These are phyloP conservation scores for Aspergillus tanneri DNA, from an alignment of 2,329 filamentous ascomycete genomes.

Conservation along the genomic window DNA sequence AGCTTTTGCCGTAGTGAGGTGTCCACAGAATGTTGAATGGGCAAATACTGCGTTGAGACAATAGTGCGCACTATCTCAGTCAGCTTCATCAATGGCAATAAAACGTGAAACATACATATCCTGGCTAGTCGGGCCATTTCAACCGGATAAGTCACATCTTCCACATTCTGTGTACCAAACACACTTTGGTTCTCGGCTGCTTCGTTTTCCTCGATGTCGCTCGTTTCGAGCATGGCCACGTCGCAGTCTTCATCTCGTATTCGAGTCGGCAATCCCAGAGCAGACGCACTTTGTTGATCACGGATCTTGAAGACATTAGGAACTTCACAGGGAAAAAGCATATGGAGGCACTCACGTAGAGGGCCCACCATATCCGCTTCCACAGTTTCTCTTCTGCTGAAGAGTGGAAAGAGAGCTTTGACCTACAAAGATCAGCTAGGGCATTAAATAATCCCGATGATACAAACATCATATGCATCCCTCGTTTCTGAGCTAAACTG, in stretches of 20 bases:
- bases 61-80: constrained; percentile 17
- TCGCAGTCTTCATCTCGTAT: constrained; percentile 54
- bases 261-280: constrained; percentile 47
- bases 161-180: constrained; percentile 34
- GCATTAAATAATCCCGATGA: not conserved
- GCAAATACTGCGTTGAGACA: constrained; percentile 40
- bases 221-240: constrained; percentile 38
- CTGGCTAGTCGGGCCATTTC: constrained; percentile 43
- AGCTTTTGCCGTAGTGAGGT: constrained; percentile 24
- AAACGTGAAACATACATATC: constrained; percentile 27
- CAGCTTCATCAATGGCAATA: not conserved
- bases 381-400: constrained; percentile 40
- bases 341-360: constrained; percentile 40
- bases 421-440: constrained; percentile 20
- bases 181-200: constrained; percentile 23
- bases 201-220: constrained; percentile 40
- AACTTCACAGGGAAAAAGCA: too few species aligned
- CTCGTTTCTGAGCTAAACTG: constrained; percentile 51
- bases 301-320: constrained; percentile 35
- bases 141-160: constrained; percentile 36
- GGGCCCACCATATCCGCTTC: constrained; percentile 55
- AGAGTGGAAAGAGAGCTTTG: constrained; percentile 32
- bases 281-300: constrained; percentile 50
- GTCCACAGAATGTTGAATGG: constrained; percentile 24
- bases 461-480: constrained; percentile 38